Percentiles rank a stretch among this genome's conserved stretches.
Evolutionary conservation across 192 early-diverging fungal species (phyloP).

Genomic region (Paraglomus occultum): DNA sequence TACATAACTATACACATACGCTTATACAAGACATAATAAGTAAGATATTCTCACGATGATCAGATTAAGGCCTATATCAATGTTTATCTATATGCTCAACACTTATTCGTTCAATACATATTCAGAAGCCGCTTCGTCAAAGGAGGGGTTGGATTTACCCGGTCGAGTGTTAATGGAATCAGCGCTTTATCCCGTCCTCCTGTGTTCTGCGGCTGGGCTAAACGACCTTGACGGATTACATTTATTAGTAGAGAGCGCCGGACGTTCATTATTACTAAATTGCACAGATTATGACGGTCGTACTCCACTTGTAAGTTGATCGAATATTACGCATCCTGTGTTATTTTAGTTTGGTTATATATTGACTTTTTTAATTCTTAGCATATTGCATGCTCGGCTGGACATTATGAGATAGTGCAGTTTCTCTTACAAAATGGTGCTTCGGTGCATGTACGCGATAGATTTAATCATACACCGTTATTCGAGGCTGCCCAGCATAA

Average conservation of each 20-base stretch:
- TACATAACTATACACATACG: constrained; percentile 58
- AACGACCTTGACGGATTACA: constrained; percentile 81
- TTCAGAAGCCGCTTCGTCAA: constrained; percentile 1
- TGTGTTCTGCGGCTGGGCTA: constrained; percentile 83
- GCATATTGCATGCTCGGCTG: constrained; percentile 81
- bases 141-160: constrained; percentile 22
- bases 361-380: background rate
- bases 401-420: constrained; percentile 68
- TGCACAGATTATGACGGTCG: constrained; percentile 71
- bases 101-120: background rate
- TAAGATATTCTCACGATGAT: constrained; percentile 2
- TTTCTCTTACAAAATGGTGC: constrained; percentile 82
- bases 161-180: constrained; percentile 59
- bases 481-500: constrained; percentile 74
- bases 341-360: background rate
- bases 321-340: constrained; percentile 20
- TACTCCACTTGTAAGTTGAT: constrained; percentile 36
- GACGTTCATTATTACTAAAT: constrained; percentile 58
- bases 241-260: constrained; percentile 58
- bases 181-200: constrained; percentile 75
- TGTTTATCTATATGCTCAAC: background rate
- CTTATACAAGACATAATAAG: constrained; percentile 48
- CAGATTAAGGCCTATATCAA: background rate
- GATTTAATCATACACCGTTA: constrained; percentile 85
- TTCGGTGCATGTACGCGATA: constrained; percentile 86